These are phyloP conservation scores for Stereum hirsutum DNA, from an alignment of 1,284 basidiomycete species.

Conservation along the genomic window DNA sequence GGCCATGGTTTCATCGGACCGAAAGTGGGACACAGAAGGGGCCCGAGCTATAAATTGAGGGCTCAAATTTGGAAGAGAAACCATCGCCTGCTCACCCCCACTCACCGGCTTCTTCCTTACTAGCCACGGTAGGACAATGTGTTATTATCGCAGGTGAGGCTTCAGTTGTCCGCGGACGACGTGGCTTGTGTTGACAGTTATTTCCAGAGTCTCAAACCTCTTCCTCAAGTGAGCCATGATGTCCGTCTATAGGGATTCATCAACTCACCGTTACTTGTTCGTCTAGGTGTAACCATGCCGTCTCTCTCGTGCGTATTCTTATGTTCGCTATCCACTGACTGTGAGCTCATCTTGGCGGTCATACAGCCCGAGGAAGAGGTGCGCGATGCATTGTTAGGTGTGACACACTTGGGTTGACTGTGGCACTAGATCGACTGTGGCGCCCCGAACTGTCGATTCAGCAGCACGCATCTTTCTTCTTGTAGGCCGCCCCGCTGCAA, in stretches of 20 bases:
- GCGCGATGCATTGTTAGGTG: not conserved
- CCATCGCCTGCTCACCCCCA: not conserved
- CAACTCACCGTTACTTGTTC: not conserved
- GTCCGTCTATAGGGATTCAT: not conserved
- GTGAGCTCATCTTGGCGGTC: not conserved
- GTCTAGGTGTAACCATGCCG: conserved; percentile 48
- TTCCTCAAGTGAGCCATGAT: not conserved
- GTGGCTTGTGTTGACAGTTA: not conserved
- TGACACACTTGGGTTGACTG: conserved; percentile 2
- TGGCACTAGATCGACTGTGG: conserved; percentile 51
- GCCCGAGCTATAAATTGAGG: too few species aligned
- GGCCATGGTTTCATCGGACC: too few species aligned
- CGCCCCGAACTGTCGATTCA: conserved; percentile 53
- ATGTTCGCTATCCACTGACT: conserved; percentile 5
- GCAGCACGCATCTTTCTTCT: conserved; percentile 41
- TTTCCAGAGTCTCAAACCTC: not conserved
- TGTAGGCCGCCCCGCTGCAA: conserved; percentile 45
- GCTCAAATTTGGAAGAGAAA: too few species aligned
- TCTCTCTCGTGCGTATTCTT: conserved; percentile 32
- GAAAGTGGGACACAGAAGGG: too few species aligned
- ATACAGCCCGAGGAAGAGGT: conserved; percentile 58
- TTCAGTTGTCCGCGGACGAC: not conserved
- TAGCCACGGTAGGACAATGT: not conserved
- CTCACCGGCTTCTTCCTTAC: not conserved
- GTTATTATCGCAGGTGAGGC: conserved; percentile 4